Percentiles rank a stretch among this genome's conserved stretches.
Evolutionary conservation across 331 rosid genomes (phyloP).

Genomic region (Acacia pycnantha): DNA sequence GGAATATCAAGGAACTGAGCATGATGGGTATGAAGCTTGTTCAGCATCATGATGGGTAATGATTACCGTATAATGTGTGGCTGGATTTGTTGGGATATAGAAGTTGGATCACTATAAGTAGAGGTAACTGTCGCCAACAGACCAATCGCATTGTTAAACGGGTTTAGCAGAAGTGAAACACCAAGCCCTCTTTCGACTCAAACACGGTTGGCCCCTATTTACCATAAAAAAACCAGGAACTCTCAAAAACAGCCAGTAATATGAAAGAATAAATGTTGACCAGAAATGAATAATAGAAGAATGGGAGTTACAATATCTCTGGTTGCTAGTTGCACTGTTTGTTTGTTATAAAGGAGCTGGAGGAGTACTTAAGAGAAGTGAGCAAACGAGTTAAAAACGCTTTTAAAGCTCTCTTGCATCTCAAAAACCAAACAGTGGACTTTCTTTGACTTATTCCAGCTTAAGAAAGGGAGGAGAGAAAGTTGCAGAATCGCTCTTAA

Average conservation of each 20-base stretch:
- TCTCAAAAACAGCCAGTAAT: not conserved
- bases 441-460: slow-evolving; percentile 44
- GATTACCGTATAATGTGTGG: slow-evolving; percentile 43
- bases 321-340: slow-evolving; percentile 27
- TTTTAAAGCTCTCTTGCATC: slow-evolving; percentile 26
- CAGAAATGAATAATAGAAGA: not conserved
- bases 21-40: not conserved
- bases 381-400: not conserved
- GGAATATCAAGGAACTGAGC: slow-evolving; percentile 3
- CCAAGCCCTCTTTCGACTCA: not conserved
- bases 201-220: slow-evolving; percentile 11
- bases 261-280: slow-evolving; percentile 13
- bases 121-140: slow-evolving; percentile 50
- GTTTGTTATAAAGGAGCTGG: not conserved
- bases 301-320: slow-evolving; percentile 20
- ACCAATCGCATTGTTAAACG: slow-evolving; percentile 57
- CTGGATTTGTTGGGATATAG: slow-evolving; percentile 42
- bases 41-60: not conserved
- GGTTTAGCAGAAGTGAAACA: not conserved
- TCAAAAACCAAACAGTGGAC: slow-evolving; percentile 5
- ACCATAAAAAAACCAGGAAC: slow-evolving; percentile 18
- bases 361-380: not conserved
- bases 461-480: slow-evolving; percentile 38
- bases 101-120: slow-evolving; percentile 55
- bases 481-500: slow-evolving; percentile 42